Conservation (phyloP, 768 basidiomycete genomes). For the Lentinula sp. region DNA sequence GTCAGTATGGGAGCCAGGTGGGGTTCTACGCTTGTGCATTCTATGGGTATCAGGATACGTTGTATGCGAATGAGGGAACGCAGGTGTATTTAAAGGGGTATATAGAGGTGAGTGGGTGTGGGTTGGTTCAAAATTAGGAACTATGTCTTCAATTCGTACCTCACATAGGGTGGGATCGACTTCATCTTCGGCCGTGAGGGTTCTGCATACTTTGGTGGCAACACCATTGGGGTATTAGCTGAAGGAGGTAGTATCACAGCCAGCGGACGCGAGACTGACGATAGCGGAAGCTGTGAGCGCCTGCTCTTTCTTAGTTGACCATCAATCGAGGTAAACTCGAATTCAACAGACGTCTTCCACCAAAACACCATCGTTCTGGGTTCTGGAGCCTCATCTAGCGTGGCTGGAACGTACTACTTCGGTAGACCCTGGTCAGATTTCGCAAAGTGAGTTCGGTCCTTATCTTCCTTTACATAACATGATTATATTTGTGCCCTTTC, state of each 20-base stretch:
- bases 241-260: slow-evolving; percentile 40
- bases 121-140: not conserved
- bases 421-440: slow-evolving; percentile 42
- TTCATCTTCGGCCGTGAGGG: slow-evolving; percentile 45
- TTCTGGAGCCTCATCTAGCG: slow-evolving; percentile 28
- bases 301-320: not conserved
- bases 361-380: slow-evolving; percentile 37
- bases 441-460: not conserved
- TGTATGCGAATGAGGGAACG: slow-evolving; percentile 38
- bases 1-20: slow-evolving; percentile 40
- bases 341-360: slow-evolving; percentile 34
- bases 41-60: slow-evolving; percentile 42
- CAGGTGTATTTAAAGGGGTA: slow-evolving; percentile 42
- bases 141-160: no score
- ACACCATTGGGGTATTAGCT: slow-evolving; percentile 38
- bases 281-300: slow-evolving; percentile 38
- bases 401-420: slow-evolving; percentile 30
- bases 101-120: slow-evolving; percentile 33
- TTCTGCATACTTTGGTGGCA: slow-evolving; percentile 41
- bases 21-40: slow-evolving; percentile 42
- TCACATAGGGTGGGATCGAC: slow-evolving; percentile 37
- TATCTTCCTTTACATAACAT: not conserved
- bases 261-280: slow-evolving; percentile 37
- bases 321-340: not conserved
- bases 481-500: not conserved